A percentile compares a stretch with the other conserved stretches of the same genome.
phyloP scores from a whole-genome alignment of 305 asterid genomes.

The Solanum hybrid region DNA sequence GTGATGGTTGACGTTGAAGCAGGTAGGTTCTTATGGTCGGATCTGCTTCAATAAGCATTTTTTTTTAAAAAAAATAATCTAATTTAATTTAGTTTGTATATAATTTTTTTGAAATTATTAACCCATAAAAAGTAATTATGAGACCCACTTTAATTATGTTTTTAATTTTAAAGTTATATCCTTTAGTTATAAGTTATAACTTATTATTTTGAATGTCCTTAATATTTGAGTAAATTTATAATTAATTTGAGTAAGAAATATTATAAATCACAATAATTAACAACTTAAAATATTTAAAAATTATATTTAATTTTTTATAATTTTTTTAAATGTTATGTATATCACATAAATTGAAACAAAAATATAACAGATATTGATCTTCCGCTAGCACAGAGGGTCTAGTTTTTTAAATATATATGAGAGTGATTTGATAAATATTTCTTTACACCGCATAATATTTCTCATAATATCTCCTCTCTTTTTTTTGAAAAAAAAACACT shows the following conservation, averaged over 20 bases:
- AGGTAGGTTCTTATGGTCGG: neutral
- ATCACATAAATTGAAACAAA: neutral
- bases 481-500: no score
- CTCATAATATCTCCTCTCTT: neutral
- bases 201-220: no score
- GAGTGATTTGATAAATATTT: neutral
- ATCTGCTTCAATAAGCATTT: neutral
- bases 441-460: neutral
- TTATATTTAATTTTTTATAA: no score
- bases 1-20: neutral
- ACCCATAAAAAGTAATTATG: neutral
- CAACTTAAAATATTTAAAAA: no score
- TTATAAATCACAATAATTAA: no score
- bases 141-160: neutral
- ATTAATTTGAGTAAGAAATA: neutral
- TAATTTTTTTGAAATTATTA: no score
- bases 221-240: no score
- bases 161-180: neutral
- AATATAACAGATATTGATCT: no score
- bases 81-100: neutral
- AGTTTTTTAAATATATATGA: neutral
- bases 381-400: neutral
- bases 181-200: neutral
- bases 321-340: no score
- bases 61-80: no score